phyloP scores from a whole-genome alignment of 176 grass and related monocot genomes.

The Carex parvula region DNA sequence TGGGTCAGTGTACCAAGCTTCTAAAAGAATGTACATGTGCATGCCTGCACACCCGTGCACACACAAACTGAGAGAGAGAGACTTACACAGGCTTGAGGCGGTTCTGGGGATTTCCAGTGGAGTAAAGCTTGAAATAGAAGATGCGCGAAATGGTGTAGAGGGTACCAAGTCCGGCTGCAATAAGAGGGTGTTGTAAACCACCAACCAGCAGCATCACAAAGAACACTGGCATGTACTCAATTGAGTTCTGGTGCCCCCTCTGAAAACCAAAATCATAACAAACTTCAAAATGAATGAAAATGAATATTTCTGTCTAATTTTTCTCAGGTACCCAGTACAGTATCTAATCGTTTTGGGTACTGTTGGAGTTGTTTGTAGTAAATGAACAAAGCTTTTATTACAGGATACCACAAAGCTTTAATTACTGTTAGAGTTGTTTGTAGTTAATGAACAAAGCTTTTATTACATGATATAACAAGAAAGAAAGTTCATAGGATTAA shows the following conservation, averaged over 20 bases:
- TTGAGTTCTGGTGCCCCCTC: slow-evolving; percentile 98
- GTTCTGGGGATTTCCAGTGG: slow-evolving; percentile 75
- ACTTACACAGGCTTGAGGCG: slow-evolving; percentile 85
- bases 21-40: background rate
- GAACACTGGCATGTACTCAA: slow-evolving; percentile 92
- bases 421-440: background rate
- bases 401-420: background rate
- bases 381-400: background rate
- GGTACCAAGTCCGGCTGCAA: slow-evolving; percentile 51
- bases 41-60: background rate
- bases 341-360: background rate
- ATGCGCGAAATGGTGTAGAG: slow-evolving; percentile 69
- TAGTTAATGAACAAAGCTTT: background rate
- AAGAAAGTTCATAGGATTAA: background rate
- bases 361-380: background rate
- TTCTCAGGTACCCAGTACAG: background rate
- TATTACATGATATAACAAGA: background rate
- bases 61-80: background rate
- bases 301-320: background rate
- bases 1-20: background rate
- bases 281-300: background rate
- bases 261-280: slow-evolving; percentile 22
- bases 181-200: slow-evolving; percentile 64
- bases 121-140: slow-evolving; percentile 98
- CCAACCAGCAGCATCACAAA: slow-evolving; percentile 75